Conservation (phyloP, 1,139 yeast species). For the Blastobotrys petasosporus region DNA sequence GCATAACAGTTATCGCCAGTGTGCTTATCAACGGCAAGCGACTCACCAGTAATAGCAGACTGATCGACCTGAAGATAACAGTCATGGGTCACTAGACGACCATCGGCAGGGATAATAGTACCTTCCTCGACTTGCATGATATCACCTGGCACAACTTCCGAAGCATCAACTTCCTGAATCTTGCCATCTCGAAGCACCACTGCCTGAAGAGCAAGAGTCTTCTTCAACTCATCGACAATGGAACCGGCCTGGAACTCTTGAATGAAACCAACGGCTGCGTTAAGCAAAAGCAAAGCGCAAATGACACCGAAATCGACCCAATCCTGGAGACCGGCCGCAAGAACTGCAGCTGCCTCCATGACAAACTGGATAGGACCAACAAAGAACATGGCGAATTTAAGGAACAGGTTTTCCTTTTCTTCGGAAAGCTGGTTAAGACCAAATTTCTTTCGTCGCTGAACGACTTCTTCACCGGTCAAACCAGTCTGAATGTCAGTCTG, state of each 20-base stretch:
- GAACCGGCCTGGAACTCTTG: slow-evolving; percentile 74
- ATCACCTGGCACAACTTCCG: slow-evolving; percentile 78
- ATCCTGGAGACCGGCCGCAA: slow-evolving; percentile 97
- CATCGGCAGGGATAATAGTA: slow-evolving; percentile 83
- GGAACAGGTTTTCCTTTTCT: slow-evolving; percentile 74
- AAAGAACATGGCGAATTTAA: slow-evolving; percentile 87
- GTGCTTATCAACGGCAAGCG: slow-evolving; percentile 91
- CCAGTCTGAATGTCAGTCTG: slow-evolving; percentile 84
- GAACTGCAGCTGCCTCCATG: slow-evolving; percentile 95
- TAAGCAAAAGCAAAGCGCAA: slow-evolving; percentile 78
- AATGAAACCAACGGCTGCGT: slow-evolving; percentile 93
- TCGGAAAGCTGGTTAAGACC: slow-evolving; percentile 95
- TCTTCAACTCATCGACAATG: slow-evolving; percentile 41
- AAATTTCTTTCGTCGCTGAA: slow-evolving; percentile 84
- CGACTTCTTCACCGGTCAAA: slow-evolving; percentile 74
- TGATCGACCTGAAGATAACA: slow-evolving; percentile 91
- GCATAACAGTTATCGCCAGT: slow-evolving; percentile 86
- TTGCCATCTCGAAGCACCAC: slow-evolving; percentile 63
- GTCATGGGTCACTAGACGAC: slow-evolving; percentile 85
- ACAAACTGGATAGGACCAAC: slow-evolving; percentile 99
- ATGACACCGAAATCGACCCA: slow-evolving; percentile 99
- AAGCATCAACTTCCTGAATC: slow-evolving; percentile 54
- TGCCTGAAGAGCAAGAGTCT: slow-evolving; percentile 45
- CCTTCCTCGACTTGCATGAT: slow-evolving; percentile 74
- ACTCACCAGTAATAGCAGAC: slow-evolving; percentile 98